Base-by-base conservation (phyloP, 306 rosid genomes). In the Coriaria nepalensis region DNA sequence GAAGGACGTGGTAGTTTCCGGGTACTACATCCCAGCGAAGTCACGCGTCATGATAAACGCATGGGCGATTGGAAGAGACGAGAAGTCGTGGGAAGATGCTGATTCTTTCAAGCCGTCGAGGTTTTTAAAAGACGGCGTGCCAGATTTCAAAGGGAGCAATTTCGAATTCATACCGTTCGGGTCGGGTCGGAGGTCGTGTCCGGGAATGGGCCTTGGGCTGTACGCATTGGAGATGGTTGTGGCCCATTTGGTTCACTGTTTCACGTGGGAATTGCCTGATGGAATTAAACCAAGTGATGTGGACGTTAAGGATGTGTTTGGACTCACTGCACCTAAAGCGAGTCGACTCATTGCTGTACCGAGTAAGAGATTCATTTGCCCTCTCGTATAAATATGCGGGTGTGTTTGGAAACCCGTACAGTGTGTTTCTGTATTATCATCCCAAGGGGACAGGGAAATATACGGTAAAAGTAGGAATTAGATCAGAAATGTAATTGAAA, bases 111-210 rank as follows among this genome's bases (percentile, higher is more conserved):
- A 59, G 15, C 94, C 96, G 0, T 2, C 61, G 0, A 66, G 96
- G 51, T 87, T 87, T 33, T 11, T 75, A 7, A 42, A 57, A 20
- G 63, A 59, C 0, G 87, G 83, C 0, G 71, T 71, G 41, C 71
- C 94, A 0, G 94, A 87, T 8, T 83, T 80, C 34, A 87, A 87
- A 34, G 96, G 96, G 0, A 76, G 68, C 29, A 71, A 83, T 67
- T 87, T 87, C 35, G 94, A 87, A 81, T 87, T 83, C 54, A 67
- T 87, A 4, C 96, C 96, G 0, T 87, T 87, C 50, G 96, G 96
- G 40, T 87, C 94, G 44, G 96, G 96, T 53, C 81, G 96, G 2
- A 65, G 96, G 66, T 87, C 96, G 0, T 87, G 96, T 66, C 96
- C 96, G 0, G 96, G 96, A 0, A 87, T 87, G 96, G 85, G 75